Percentiles rank a stretch among this genome's conserved stretches.
Conservation (phyloP, 1,139 yeast species). For the Taiozyma sp. region DNA sequence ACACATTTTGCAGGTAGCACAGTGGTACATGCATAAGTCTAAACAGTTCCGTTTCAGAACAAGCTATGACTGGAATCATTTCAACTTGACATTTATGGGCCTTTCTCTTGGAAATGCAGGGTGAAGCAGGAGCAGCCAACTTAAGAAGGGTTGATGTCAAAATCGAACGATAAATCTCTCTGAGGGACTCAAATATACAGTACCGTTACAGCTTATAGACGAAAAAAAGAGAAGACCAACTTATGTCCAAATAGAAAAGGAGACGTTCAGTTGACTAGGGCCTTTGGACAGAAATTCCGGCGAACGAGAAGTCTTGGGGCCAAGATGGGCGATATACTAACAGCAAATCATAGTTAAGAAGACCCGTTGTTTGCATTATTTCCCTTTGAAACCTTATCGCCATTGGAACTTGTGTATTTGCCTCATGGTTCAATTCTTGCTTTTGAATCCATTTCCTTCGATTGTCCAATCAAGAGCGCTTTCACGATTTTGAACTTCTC, state of each 20-base stretch:
- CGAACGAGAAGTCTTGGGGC: not conserved
- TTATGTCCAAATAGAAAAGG: not conserved
- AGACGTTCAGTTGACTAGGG: no score
- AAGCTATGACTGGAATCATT: not conserved
- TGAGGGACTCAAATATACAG: not conserved
- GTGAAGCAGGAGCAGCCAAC: no score
- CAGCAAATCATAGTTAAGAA: not conserved
- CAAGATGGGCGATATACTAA: not conserved
- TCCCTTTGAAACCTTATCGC: not conserved
- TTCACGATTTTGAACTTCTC: no score
- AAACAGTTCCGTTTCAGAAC: not conserved
- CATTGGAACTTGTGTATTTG: not conserved
- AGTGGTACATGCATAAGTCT: not conserved
- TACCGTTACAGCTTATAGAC: not conserved
- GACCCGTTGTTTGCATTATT: not conserved
- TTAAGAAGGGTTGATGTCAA: not conserved
- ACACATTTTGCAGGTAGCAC: not conserved
- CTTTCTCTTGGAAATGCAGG: not conserved
- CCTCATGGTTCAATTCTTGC: not conserved
- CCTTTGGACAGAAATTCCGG: not conserved
- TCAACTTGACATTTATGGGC: not conserved
- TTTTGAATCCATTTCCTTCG: not conserved
- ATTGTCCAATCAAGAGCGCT: no score
- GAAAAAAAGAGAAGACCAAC: not conserved
- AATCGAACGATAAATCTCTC: not conserved